A percentile compares a stretch with the other conserved stretches of the same genome.
Conservation (phyloP, 2,329 filamentous ascomycete species). For the Talaromyces albobiverticillius region DNA sequence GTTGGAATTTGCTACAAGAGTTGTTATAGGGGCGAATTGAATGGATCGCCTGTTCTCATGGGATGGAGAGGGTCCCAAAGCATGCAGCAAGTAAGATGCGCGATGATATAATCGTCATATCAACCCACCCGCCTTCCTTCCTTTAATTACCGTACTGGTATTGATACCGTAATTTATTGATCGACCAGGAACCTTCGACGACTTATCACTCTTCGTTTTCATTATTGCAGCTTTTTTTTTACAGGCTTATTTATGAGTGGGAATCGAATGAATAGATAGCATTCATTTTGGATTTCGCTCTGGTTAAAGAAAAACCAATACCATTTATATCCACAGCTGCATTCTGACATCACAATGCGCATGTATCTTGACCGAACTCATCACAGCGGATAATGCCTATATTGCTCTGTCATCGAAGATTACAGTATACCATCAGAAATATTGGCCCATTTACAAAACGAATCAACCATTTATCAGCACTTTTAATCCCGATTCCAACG, state of each 20-base stretch:
- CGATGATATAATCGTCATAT: slow-evolving; percentile 11
- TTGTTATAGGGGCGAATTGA: neutral
- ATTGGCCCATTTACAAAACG: neutral
- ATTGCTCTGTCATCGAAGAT: slow-evolving; percentile 1
- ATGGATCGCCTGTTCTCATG: neutral
- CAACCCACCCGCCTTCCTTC: too few relatives aligned
- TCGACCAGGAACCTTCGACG: too few relatives aligned
- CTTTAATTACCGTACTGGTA: neutral
- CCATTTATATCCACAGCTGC: neutral
- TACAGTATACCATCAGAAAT: neutral
- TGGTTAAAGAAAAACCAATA: too few relatives aligned
- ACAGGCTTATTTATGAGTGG: neutral
- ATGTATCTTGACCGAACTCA: neutral
- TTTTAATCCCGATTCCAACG: neutral
- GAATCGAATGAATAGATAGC: neutral
- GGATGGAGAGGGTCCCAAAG: too few relatives aligned
- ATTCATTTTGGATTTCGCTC: too few relatives aligned
- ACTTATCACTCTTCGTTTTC: neutral
- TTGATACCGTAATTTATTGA: neutral
- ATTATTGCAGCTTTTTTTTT: neutral
- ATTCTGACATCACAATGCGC: neutral
- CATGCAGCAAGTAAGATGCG: neutral
- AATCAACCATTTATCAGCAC: neutral
- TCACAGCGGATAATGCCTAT: neutral
- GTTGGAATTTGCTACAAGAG: neutral